Evolutionary conservation across 2,329 filamentous ascomycete species (phyloP).

Genomic region (Cadophora malorum): DNA sequence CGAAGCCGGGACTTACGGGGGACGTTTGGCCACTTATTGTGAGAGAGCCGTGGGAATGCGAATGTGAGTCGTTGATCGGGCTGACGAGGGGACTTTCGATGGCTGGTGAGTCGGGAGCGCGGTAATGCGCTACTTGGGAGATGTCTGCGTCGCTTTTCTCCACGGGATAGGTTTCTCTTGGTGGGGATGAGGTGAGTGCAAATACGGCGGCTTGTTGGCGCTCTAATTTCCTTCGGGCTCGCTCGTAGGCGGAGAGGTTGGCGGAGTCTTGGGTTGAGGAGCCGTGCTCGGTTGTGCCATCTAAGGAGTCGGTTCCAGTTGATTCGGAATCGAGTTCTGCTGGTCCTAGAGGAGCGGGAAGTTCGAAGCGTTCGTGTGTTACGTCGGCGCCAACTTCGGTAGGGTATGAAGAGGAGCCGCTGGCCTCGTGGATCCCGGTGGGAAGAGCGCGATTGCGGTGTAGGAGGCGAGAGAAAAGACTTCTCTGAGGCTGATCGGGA

Average conservation of each 20-base stretch:
- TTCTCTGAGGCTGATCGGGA: conserved; percentile 48
- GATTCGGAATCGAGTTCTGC: conserved; percentile 41
- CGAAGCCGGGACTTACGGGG: conserved; percentile 36
- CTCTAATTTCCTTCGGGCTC: conserved; percentile 57
- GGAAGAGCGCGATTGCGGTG: conserved; percentile 51
- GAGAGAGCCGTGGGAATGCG: conserved; percentile 22
- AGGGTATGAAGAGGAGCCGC: conserved; percentile 57
- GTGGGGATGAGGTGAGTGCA: conserved; percentile 48
- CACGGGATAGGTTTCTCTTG: conserved; percentile 44
- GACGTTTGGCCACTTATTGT: conserved; percentile 31
- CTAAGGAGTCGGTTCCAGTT: conserved; percentile 28
- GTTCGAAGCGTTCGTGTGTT: conserved; percentile 38
- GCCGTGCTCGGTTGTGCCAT: conserved; percentile 36
- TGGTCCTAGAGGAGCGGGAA: conserved; percentile 38
- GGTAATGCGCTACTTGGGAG: conserved; percentile 44
- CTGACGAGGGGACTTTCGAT: conserved; percentile 34
- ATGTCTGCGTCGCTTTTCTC: conserved; percentile 42
- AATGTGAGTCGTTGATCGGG: conserved; percentile 28
- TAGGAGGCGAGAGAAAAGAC: conserved; percentile 54
- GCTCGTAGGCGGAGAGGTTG: conserved; percentile 56
- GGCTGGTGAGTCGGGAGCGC: conserved; percentile 41
- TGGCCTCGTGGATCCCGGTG: conserved; percentile 59
- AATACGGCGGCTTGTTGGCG: conserved; percentile 57
- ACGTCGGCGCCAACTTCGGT: conserved; percentile 40
- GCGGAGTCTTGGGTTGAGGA: conserved; percentile 44